Evolutionary conservation across 2,329 filamentous ascomycete genomes (phyloP), one percentile per base, ranked within the genome.

Genomic region (Lasiodiplodia hormozganensis): DNA sequence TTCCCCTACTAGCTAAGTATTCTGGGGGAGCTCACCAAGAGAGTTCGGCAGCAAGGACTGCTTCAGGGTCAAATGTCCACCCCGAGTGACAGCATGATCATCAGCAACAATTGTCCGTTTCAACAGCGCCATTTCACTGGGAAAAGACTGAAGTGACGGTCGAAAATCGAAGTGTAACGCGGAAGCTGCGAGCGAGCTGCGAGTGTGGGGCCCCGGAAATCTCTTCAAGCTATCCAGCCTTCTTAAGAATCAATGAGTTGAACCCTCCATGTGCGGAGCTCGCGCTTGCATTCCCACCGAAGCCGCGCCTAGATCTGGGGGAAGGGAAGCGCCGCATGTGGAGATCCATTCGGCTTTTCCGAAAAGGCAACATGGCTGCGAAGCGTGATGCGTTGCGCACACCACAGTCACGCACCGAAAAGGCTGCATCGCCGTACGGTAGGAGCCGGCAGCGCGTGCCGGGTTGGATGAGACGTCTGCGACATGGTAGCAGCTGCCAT

Each of bases 1-100:
- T 57, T 16, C 8, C 21, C n/a, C 7, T 23, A 2, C 11, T 28
- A 2, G 18, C 25, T 34, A 7, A 4, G 6, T 14, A 14, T 10
- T 23, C 31, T 23, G 21, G 3, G 31, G 4, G 1, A 58, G 18
- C 56, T 47, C 67, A 72, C 71, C 71, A 14, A 71, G 66, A 25
- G 53, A 34, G 34, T 69, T 70, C 5, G 71, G 71, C n/a, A 71
- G 49, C 11, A 72, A 38, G 12, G 69, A 70, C 51, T 72, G 71
- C 62, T 56, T 71, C 25, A 72, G 54, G 4, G 70, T 72, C 18
- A 72, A 62, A 23, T 70, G 68, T 34, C 70, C 70, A 53, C 69
- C 69, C 14, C 68, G 65, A 23, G 71, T 72, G 40, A 72, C 68
- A 18, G 71, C 70, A 53, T 71, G 70, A 47, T 72, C 71, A 47